phyloP scores from a whole-genome alignment of 352 stramenopile genomes.

The Elongisporangium senticosum region DNA sequence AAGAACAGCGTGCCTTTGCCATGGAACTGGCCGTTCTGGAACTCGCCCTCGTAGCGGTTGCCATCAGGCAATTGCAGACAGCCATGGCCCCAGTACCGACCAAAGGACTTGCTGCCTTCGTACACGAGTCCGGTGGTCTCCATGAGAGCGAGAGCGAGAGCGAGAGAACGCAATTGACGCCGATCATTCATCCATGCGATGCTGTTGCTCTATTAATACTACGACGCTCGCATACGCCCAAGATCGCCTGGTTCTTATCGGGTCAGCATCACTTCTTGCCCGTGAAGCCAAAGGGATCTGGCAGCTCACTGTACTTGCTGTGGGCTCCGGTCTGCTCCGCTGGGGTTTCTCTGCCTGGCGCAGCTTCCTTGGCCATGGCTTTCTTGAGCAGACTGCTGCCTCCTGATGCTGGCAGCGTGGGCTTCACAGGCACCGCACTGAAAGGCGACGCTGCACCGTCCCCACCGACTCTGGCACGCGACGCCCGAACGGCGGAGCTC shows the following conservation, averaged over 20 bases:
- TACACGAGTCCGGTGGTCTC: constrained; percentile 19
- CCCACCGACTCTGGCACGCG: neutral
- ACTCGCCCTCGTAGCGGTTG: constrained; percentile 76
- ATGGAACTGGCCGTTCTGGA: constrained; percentile 76
- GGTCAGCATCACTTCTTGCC: constrained; percentile 20
- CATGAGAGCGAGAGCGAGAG: constrained; percentile 5
- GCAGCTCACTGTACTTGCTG: constrained; percentile 48
- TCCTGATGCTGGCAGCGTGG: constrained; percentile 1
- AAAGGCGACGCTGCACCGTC: neutral
- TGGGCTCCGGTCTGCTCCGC: constrained; percentile 4
- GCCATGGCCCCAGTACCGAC: constrained; percentile 51
- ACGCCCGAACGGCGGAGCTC: constrained; percentile 16
- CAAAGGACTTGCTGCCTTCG: constrained; percentile 49
- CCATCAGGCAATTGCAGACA: constrained; percentile 52
- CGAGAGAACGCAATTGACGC: neutral
- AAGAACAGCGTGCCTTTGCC: constrained; percentile 71
- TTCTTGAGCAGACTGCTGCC: neutral
- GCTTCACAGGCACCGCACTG: constrained; percentile 1
- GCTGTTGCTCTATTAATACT: neutral
- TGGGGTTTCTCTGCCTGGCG: neutral
- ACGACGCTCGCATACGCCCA: neutral
- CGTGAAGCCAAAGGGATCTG: constrained; percentile 64
- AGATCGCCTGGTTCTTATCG: neutral
- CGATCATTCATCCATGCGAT: neutral
- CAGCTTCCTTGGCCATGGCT: neutral